These are phyloP conservation scores for Rhizopus sp. DNA, from an alignment of 371 early-diverging fungal genomes.

Conservation along the genomic window DNA sequence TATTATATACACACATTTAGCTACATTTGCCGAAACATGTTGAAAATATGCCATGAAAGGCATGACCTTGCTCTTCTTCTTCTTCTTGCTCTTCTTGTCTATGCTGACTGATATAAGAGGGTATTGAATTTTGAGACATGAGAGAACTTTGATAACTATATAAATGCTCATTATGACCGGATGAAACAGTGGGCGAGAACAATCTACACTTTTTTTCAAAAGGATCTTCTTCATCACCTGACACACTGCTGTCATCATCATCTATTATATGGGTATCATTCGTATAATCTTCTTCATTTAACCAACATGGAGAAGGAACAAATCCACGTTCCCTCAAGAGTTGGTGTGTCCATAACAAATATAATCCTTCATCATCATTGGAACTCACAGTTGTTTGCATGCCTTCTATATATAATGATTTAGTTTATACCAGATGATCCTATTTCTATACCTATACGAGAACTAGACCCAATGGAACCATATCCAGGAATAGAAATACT, in stretches of 20 bases:
- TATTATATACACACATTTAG: no score
- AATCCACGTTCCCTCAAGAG: constrained; percentile 36
- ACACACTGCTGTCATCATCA: constrained; percentile 2
- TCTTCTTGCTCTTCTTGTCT: no score
- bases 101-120: no score
- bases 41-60: no score
- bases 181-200: not conserved
- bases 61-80: no score
- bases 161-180: not conserved
- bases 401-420: no score
- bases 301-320: constrained; percentile 20
- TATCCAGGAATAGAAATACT: no score
- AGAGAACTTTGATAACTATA: not conserved
- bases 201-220: not conserved
- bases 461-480: no score
- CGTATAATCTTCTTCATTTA: constrained; percentile 12
- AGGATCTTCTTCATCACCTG: constrained; percentile 9
- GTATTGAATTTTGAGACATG: not conserved
- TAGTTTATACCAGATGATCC: no score
- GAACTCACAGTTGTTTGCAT: constrained; percentile 9
- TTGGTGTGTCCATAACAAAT: constrained; percentile 42
- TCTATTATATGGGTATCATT: not conserved
- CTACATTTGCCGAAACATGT: no score
- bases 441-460: no score
- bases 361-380: constrained; percentile 39